Evolutionary conservation across 2,329 filamentous ascomycete genomes (phyloP).

Genomic region (Sarocladiaceae sp.): DNA sequence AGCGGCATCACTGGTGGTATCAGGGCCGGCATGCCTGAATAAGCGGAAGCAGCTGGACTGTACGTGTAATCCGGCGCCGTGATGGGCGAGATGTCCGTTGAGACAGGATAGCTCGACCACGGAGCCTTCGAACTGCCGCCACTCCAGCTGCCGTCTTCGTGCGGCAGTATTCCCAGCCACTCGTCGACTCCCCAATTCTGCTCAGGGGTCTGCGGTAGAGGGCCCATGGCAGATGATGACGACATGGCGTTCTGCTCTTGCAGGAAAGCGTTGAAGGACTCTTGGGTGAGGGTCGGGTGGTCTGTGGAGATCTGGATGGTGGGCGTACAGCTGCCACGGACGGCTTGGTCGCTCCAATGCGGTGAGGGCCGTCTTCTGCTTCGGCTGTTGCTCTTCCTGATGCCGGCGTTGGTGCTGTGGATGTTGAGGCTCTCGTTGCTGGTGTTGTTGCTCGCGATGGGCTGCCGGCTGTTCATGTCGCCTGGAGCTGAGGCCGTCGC

Average conservation of each 20-base stretch:
- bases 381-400: conserved; percentile 15
- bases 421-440: conserved; percentile 5
- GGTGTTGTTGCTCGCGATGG: not conserved
- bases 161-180: not conserved
- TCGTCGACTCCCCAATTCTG: not conserved
- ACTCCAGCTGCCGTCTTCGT: not conserved
- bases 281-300: not conserved
- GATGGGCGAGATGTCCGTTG: conserved; percentile 7
- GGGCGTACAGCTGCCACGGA: conserved; percentile 20
- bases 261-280: conserved; percentile 5
- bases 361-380: conserved; percentile 16
- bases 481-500: too few relatives aligned
- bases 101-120: conserved; percentile 1
- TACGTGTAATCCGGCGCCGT: conserved; percentile 5
- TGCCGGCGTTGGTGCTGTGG: conserved; percentile 15
- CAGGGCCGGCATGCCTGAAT: not conserved
- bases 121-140: not conserved
- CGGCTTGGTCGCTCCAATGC: conserved; percentile 22
- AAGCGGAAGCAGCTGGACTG: conserved; percentile 1
- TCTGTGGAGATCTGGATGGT: conserved; percentile 11
- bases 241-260: not conserved
- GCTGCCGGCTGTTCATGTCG: not conserved
- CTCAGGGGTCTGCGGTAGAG: conserved; percentile 3
- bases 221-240: not conserved
- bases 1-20: too few relatives aligned